Evolutionary conservation across 2,329 filamentous ascomycete species (phyloP), one percentile per base, ranked within the genome.

Genomic region (Pseudocercospora vitis): DNA sequence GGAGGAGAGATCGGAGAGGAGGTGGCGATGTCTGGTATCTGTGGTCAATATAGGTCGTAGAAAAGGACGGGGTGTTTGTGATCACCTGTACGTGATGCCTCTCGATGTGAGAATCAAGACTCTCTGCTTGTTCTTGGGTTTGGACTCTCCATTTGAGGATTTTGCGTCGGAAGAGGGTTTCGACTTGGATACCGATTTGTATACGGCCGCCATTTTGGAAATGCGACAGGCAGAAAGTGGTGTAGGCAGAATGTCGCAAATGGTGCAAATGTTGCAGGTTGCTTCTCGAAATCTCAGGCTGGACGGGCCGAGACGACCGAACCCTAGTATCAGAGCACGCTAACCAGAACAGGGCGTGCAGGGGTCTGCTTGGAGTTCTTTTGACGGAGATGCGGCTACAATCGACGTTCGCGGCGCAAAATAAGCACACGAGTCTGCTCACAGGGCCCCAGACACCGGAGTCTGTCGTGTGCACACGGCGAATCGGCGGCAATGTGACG

Each of bases 21-120:
- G 80, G 75, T 99, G 94, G 37, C 94, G 88, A 73, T 96, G 94
- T 73, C 92, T 95, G 64, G 32, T 19, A 18, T 23, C 7, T 14
- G 39, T 7, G n/a, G 26, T 56, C 33, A 56, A 40, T 42, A 42
- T n/a, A 14, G 19, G 2, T n/a, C 11, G 1, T 11, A 12, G 28
- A 2, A 3, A n/a, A 16, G 6, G 33, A 16, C 16, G n/a, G 19
- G 8, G 7, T 23, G 16, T 14, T 16, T 7, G 16, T 14, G 5
- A 31, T 44, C 58, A 91, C 87, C 88, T 82, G 74, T 89, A 91
- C 28, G 92, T 96, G 49, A 97, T 89, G 60, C 94, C 94, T 76
- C 94, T 81, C 19, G 91, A 96, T 21, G 89, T 94, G 64, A 99
- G 80, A 67, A 97, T 91, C 60, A 99, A 78, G 48, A 97, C 88